A percentile compares a stretch with the other conserved stretches of the same genome.
Evolutionary conservation across 345 rosid species (phyloP).

Genomic region (Rhodamnia argentea): DNA sequence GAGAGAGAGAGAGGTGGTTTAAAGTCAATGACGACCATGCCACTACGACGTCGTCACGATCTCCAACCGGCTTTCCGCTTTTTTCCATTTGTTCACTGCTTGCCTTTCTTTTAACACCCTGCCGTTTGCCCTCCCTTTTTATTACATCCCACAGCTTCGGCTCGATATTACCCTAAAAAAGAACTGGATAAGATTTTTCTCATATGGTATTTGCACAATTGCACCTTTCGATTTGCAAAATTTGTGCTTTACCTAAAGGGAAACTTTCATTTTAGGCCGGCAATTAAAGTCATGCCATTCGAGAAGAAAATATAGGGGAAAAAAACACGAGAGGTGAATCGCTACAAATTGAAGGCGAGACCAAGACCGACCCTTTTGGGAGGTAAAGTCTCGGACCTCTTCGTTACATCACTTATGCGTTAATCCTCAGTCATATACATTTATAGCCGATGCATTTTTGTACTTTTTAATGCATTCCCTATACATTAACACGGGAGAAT

Average conservation of each 20-base stretch:
- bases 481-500: neutral
- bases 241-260: neutral
- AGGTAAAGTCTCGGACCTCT: neutral
- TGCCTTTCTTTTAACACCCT: no score
- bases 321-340: neutral
- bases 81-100: no score
- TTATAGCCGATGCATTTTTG: neutral
- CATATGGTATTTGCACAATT: neutral
- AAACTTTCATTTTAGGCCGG: neutral
- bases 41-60: neutral
- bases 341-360: neutral
- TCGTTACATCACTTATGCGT: neutral
- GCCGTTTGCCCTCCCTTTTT: neutral
- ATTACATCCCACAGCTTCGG: no score
- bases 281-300: fast-evolving
- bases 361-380: neutral
- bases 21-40: neutral
- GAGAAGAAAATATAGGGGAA: fast-evolving
- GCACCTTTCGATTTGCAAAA: neutral
- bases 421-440: neutral
- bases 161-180: neutral
- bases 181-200: neutral
- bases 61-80: neutral
- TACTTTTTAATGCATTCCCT: neutral
- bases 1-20: neutral